phyloP scores from a whole-genome alignment of 352 stramenopile genomes.

The Globisporangium alternatum region DNA sequence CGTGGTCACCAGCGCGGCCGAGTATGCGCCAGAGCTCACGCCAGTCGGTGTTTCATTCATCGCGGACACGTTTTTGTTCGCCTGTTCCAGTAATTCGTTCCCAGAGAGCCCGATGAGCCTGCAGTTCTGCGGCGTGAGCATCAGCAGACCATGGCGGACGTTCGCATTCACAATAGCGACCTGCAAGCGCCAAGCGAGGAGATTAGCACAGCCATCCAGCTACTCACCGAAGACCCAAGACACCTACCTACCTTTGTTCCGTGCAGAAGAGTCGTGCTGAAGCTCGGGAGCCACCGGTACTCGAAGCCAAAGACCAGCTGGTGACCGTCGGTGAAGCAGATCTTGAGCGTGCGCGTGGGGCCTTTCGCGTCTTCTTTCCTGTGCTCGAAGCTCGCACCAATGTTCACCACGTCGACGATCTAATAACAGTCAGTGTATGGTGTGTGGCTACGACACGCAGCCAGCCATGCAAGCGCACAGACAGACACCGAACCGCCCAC shows the following conservation, averaged over 20 bases:
- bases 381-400: constrained; percentile 71
- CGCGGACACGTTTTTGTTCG: constrained; percentile 15
- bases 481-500: no score
- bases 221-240: not conserved
- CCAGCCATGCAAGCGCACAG: constrained; percentile 1
- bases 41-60: not conserved
- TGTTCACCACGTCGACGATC: constrained; percentile 80
- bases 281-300: constrained; percentile 45
- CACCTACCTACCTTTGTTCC: constrained; percentile 49
- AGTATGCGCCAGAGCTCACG: constrained; percentile 39
- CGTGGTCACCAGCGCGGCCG: constrained; percentile 48
- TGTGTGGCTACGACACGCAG: not conserved
- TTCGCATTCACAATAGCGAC: constrained; percentile 62
- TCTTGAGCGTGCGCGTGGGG: constrained; percentile 69
- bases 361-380: constrained; percentile 63
- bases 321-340: constrained; percentile 78
- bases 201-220: not conserved
- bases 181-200: constrained; percentile 16
- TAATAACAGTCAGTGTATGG: constrained; percentile 17
- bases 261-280: constrained; percentile 50
- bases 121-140: constrained; percentile 67
- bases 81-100: constrained; percentile 22
- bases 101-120: constrained; percentile 46
- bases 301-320: constrained; percentile 79
- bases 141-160: constrained; percentile 65